A percentile compares a stretch with the other conserved stretches of the same genome.
Evolutionary conservation across 2,329 filamentous ascomycete genomes (phyloP).

Genomic region (Akanthomyces dipterigenus): DNA sequence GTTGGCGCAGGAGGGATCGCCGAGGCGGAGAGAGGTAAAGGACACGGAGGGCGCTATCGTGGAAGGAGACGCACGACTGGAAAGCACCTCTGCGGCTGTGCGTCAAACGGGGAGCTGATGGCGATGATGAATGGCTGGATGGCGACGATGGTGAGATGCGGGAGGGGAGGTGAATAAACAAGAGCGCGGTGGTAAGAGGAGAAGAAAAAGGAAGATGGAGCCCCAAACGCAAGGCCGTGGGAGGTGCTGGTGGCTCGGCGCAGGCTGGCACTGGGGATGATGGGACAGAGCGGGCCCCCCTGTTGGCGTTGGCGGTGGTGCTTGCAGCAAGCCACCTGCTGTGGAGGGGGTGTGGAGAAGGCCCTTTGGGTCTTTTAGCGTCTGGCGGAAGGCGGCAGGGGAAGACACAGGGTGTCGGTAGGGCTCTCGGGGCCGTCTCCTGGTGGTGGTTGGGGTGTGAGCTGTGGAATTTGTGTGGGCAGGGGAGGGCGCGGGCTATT

Average conservation of each 20-base stretch:
- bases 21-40: background rate
- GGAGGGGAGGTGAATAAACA: constrained; percentile 7
- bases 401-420: background rate
- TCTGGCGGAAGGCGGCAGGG: constrained; percentile 2
- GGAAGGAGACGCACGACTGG: background rate
- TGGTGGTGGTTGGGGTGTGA: background rate
- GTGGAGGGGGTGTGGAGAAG: background rate
- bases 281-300: constrained; percentile 8
- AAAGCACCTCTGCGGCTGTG: background rate
- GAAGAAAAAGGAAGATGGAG: constrained; percentile 9
- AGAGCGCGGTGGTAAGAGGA: background rate
- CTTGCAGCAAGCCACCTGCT: background rate
- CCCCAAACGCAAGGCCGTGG: constrained; percentile 5
- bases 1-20: background rate
- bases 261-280: constrained; percentile 7
- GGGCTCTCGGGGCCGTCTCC: background rate
- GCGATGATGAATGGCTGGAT: constrained; percentile 1
- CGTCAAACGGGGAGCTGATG: background rate
- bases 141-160: constrained; percentile 6
- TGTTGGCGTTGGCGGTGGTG: constrained; percentile 7
- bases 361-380: constrained; percentile 6
- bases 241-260: background rate
- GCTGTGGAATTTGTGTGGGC: background rate
- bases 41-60: constrained; percentile 1
- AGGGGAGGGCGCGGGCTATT: background rate